Evolutionary conservation across 768 basidiomycete species (phyloP).

Genomic region (Tephrocybe sp.): DNA sequence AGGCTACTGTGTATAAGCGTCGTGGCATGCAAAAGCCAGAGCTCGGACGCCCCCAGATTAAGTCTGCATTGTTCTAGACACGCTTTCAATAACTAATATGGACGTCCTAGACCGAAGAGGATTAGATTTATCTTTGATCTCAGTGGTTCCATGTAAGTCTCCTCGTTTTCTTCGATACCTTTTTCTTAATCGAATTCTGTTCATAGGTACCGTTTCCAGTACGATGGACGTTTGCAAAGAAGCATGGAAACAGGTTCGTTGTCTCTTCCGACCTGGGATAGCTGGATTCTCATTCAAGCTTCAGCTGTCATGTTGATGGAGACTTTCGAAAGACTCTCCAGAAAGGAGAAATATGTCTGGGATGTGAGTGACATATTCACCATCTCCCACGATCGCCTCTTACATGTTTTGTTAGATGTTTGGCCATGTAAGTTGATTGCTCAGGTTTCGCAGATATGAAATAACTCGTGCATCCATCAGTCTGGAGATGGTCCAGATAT

Average conservation of each 20-base stretch:
- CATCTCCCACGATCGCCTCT: neutral
- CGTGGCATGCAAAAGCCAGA: constrained; percentile 70
- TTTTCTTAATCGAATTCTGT: neutral
- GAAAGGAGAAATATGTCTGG: constrained; percentile 75
- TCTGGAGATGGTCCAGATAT: constrained; percentile 64
- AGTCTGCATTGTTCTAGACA: constrained; percentile 33
- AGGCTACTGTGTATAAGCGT: constrained; percentile 68
- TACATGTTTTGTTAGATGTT: constrained; percentile 41
- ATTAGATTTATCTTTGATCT: constrained; percentile 70
- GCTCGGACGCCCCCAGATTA: constrained; percentile 63
- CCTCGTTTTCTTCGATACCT: neutral
- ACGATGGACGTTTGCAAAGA: constrained; percentile 61
- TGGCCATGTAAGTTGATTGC: constrained; percentile 50
- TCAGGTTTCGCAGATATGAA: neutral
- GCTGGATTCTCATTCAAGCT: neutral
- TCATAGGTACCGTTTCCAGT: constrained; percentile 67
- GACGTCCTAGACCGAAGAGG: constrained; percentile 46
- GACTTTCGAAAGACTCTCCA: constrained; percentile 57
- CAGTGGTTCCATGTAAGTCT: constrained; percentile 58
- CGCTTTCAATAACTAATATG: neutral
- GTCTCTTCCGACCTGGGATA: neutral
- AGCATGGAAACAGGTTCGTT: constrained; percentile 61
- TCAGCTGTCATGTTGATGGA: constrained; percentile 75
- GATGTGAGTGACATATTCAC: constrained; percentile 45
- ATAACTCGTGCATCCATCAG: constrained; percentile 25